Evolutionary conservation across 441 rosid genomes (phyloP).

Genomic region (Arabidopsis lyrata): DNA sequence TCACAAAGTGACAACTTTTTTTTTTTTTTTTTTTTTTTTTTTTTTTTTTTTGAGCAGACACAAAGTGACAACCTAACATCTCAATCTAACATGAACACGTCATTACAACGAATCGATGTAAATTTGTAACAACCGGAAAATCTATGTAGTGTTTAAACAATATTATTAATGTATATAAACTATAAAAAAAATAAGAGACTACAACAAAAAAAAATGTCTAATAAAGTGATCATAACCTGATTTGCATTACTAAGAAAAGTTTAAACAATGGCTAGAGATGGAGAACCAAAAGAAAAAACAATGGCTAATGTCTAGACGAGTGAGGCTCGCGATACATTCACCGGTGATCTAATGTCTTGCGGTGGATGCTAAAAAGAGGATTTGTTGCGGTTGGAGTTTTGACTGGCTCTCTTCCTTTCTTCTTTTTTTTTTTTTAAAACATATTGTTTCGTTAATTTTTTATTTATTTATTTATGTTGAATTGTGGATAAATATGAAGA

Average conservation of each 20-base stretch:
- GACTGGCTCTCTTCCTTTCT: background rate
- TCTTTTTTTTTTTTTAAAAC: too few species aligned
- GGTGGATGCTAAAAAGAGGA: background rate
- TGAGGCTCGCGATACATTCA: too few species aligned
- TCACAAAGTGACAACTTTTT: slow-evolving; percentile 25
- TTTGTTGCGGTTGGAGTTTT: too few species aligned
- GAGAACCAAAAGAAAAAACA: too few species aligned
- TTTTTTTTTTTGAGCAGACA: too few species aligned
- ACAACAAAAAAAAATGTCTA: background rate
- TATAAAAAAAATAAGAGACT: background rate
- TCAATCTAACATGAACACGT: slow-evolving; percentile 9
- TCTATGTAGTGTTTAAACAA: background rate
- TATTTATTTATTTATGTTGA: too few species aligned
- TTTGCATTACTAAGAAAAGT: background rate
- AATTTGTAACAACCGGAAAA: background rate
- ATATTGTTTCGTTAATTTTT: too few species aligned
- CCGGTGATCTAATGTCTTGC: too few species aligned
- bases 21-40: too few species aligned
- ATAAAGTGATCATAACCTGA: background rate
- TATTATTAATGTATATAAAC: background rate
- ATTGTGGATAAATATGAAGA: background rate
- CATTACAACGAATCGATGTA: background rate
- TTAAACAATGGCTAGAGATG: background rate
- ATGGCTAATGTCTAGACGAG: background rate
- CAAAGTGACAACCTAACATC: slow-evolving; percentile 28